Evolutionary conservation across 106 monocot species (phyloP).

Genomic region (Vanilla planifolia): DNA sequence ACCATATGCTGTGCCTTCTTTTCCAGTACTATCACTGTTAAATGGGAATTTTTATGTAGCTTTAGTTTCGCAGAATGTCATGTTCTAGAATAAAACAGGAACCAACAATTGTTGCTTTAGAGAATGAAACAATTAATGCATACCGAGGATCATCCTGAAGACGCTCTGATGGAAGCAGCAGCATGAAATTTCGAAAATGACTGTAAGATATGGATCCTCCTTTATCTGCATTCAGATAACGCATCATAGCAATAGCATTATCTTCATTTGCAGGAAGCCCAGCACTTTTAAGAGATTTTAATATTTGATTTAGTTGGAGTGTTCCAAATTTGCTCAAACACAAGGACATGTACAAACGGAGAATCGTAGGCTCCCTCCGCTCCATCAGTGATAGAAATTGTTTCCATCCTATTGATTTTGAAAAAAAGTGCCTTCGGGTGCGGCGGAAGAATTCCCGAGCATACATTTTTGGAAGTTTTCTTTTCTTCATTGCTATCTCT

Average conservation of each 20-base stretch:
- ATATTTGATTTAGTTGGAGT: constrained; percentile 80
- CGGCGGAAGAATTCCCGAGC: constrained; percentile 72
- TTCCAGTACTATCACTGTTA: too few relatives aligned
- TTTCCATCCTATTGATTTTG: constrained; percentile 95
- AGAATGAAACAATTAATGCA: neutral
- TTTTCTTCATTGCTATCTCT: constrained; percentile 90
- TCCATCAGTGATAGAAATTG: constrained; percentile 92
- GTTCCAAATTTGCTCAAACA: constrained; percentile 98
- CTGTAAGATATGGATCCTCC: constrained; percentile 83
- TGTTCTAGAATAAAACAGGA: neutral
- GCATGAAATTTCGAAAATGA: constrained; percentile 98
- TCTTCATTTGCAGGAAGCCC: constrained; percentile 95
- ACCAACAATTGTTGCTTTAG: neutral
- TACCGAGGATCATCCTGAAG: constrained; percentile 98
- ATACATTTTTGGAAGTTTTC: constrained; percentile 74
- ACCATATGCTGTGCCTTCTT: too few relatives aligned
- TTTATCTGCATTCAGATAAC: constrained; percentile 73
- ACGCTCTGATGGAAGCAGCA: constrained; percentile 89
- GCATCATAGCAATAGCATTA: constrained; percentile 93
- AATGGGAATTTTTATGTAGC: too few relatives aligned
- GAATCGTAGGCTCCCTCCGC: constrained; percentile 93
- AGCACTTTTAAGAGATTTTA: constrained; percentile 84
- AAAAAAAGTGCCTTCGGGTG: constrained; percentile 79
- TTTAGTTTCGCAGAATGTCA: neutral
- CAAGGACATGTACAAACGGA: constrained; percentile 84